Percentiles rank a stretch among this genome's conserved stretches.
phyloP scores from a whole-genome alignment of 2,329 filamentous ascomycete genomes.

The Beauveria australis region DNA sequence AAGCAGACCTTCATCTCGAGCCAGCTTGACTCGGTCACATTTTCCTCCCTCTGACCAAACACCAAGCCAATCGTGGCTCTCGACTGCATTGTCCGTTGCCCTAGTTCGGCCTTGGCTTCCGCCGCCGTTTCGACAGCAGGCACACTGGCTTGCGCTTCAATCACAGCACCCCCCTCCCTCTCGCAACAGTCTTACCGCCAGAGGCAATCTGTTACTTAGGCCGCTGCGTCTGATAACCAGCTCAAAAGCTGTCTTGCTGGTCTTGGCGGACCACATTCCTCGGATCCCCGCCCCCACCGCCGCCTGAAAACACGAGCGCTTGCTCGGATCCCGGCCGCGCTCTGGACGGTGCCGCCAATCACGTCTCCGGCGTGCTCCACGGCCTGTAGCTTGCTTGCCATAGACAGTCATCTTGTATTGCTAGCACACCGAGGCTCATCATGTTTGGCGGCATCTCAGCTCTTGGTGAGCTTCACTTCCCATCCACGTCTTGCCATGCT shows the following conservation, averaged over 20 bases:
- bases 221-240: too few relatives aligned
- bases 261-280: not conserved
- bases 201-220: too few relatives aligned
- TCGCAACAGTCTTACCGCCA: too few relatives aligned
- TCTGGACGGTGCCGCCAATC: not conserved
- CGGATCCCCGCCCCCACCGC: not conserved
- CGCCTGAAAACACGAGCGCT: not conserved
- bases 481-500: not conserved
- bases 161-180: too few relatives aligned
- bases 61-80: not conserved
- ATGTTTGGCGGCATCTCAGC: constrained; percentile 5
- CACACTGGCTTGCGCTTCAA: not conserved
- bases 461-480: not conserved
- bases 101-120: not conserved
- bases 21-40: not conserved
- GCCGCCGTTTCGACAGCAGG: not conserved
- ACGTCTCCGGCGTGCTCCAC: not conserved
- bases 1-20: not conserved
- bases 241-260: not conserved
- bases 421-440: not conserved
- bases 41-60: not conserved
- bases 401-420: not conserved
- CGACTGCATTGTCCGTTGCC: not conserved
- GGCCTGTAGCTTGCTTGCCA: not conserved
- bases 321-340: constrained; percentile 1